phyloP scores from a whole-genome alignment of 148 eudicot species.

The Oxyria digyna region DNA sequence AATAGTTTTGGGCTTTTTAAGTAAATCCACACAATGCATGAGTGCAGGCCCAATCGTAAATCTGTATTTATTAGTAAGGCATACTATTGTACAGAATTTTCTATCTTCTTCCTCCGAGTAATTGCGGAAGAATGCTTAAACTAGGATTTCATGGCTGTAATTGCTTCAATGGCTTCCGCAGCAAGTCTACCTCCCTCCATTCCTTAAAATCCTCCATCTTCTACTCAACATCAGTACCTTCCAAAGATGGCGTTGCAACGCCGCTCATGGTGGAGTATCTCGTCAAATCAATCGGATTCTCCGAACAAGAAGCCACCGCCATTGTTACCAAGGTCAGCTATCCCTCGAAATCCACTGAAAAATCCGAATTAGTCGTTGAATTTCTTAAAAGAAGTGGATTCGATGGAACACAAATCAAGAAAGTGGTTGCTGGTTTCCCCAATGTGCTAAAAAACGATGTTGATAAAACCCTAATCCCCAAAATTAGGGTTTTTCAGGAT shows the following conservation, averaged over 20 bases:
- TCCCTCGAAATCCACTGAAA: conserved; percentile 1
- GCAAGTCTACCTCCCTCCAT: not conserved
- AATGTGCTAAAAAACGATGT: conserved; percentile 3
- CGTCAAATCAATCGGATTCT: conserved; percentile 16
- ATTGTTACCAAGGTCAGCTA: conserved; percentile 6
- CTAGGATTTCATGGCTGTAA: too few species aligned
- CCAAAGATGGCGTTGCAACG: not conserved
- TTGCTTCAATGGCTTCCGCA: not conserved
- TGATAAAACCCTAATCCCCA: conserved; percentile 23
- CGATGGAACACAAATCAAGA: conserved; percentile 14
- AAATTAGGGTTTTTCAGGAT: conserved; percentile 11
- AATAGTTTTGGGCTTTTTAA: too few species aligned
- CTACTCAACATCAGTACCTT: not conserved
- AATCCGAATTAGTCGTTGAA: conserved; percentile 12
- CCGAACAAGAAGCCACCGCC: conserved; percentile 17
- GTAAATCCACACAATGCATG: too few species aligned
- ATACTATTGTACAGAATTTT: too few species aligned
- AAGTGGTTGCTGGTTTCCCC: not conserved
- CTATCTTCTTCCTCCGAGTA: too few species aligned
- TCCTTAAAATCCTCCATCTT: not conserved
- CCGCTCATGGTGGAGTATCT: conserved; percentile 11
- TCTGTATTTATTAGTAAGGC: too few species aligned
- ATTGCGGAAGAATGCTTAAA: too few species aligned
- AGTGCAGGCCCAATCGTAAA: too few species aligned
- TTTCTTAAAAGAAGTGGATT: conserved; percentile 14